Percentiles rank a stretch among this genome's conserved stretches.
Conservation (phyloP, 805 yeast species). For the Danielia oregonensis region DNA sequence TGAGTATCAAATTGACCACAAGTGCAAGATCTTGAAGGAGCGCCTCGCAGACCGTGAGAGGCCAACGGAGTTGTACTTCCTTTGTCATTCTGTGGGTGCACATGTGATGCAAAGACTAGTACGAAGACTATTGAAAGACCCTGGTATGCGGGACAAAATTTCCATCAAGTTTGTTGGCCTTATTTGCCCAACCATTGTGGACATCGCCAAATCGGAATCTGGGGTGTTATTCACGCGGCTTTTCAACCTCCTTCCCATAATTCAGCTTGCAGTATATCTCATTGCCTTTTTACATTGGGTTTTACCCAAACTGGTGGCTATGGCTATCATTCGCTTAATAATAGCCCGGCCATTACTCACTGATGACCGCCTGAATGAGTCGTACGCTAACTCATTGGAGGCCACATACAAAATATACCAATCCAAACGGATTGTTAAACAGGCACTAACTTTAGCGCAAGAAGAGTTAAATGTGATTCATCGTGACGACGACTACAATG, state of each 20-base stretch:
- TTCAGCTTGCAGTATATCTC: conserved; percentile 25
- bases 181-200: conserved; percentile 66
- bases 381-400: conserved; percentile 34
- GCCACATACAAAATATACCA: conserved; percentile 42
- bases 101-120: conserved; percentile 57
- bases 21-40: conserved; percentile 45
- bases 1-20: conserved; percentile 57
- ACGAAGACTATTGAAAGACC: conserved; percentile 21
- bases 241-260: conserved; percentile 26
- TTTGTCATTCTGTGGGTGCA: conserved; percentile 74
- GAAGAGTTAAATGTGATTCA: conserved; percentile 57
- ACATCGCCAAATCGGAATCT: conserved; percentile 46
- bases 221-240: conserved; percentile 27
- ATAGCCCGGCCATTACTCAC: conserved; percentile 23
- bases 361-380: conserved; percentile 17
- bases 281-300: conserved; percentile 28
- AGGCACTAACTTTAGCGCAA: conserved; percentile 52
- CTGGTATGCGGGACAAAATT: conserved; percentile 18
- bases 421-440: conserved; percentile 45
- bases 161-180: conserved; percentile 50
- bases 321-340: conserved; percentile 19
- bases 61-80: conserved; percentile 38
- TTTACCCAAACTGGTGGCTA: conserved; percentile 20
- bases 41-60: conserved; percentile 10
- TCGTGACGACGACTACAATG: conserved; percentile 49